These are phyloP conservation scores for Thymus mandschuricus DNA, from an alignment of 257 asterid genomes.

Conservation along the genomic window DNA sequence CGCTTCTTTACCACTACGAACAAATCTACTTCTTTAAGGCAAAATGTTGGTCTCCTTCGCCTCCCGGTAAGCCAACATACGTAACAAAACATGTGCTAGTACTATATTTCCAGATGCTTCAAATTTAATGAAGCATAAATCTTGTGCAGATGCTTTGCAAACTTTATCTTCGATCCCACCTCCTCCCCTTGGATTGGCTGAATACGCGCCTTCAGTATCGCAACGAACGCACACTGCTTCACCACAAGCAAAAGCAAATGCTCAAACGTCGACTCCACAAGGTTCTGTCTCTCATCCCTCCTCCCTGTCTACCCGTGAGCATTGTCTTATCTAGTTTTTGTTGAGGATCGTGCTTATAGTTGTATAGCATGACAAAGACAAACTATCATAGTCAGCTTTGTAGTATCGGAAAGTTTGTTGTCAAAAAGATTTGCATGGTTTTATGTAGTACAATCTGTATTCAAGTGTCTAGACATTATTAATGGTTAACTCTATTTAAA, in stretches of 20 bases:
- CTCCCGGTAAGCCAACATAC: conserved; percentile 49
- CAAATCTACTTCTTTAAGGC: conserved; percentile 76
- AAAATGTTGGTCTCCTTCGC: conserved; percentile 59
- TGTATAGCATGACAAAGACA: too few species aligned
- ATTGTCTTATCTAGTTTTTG: not conserved
- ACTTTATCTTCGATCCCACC: conserved; percentile 31
- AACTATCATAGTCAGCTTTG: too few species aligned
- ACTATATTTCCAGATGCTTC: not conserved
- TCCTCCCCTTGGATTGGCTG: conserved; percentile 38
- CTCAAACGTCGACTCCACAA: conserved; percentile 38
- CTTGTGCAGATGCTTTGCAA: conserved; percentile 50
- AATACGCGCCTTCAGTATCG: conserved; percentile 15
- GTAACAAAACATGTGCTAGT: not conserved
- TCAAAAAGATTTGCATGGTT: too few species aligned
- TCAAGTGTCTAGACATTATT: too few species aligned
- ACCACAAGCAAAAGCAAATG: conserved; percentile 30
- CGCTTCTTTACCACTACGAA: conserved; percentile 79
- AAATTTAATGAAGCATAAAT: conserved; percentile 15
- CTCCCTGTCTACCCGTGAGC: not conserved
- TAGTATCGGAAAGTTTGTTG: too few species aligned
- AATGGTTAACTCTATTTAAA: too few species aligned
- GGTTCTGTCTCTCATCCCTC: conserved; percentile 29
- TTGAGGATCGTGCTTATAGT: not conserved
- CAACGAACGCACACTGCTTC: conserved; percentile 34
- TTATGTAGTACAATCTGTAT: too few species aligned